Evolutionary conservation across 129 eudicot species (phyloP).

Genomic region (Helianthus annuus): DNA sequence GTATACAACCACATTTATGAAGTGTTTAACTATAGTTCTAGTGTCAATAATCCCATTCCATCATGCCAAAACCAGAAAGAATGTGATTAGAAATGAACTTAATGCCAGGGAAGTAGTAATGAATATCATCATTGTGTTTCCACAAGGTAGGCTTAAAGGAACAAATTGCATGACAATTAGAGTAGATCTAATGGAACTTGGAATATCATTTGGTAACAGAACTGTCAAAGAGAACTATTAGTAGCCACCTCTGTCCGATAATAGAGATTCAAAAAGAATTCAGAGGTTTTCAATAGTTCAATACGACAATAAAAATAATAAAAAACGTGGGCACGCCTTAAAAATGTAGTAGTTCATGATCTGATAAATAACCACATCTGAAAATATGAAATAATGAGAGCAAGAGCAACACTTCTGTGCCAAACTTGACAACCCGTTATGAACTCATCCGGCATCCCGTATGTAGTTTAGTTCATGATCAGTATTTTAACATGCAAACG

Average conservation of each 20-base stretch:
- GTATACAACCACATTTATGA: not conserved
- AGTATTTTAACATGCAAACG: not conserved
- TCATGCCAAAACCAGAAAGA: not conserved
- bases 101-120: not conserved
- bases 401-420: not conserved
- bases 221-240: not conserved
- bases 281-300: no score
- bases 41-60: not conserved
- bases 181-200: not conserved
- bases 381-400: not conserved
- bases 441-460: not conserved
- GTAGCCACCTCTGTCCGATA: not conserved
- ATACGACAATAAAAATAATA: no score
- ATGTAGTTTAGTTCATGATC: not conserved
- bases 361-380: not conserved
- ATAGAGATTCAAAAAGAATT: no score
- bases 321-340: no score
- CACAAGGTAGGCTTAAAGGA: not conserved
- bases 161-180: not conserved
- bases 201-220: not conserved
- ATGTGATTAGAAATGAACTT: not conserved
- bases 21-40: not conserved
- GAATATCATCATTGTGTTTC: not conserved
- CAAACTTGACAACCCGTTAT: not conserved
- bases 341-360: no score